A percentile compares a stretch with the other conserved stretches of the same genome.
Conservation (phyloP, 495 filamentous ascomycete species). For the Podospora didyma region DNA sequence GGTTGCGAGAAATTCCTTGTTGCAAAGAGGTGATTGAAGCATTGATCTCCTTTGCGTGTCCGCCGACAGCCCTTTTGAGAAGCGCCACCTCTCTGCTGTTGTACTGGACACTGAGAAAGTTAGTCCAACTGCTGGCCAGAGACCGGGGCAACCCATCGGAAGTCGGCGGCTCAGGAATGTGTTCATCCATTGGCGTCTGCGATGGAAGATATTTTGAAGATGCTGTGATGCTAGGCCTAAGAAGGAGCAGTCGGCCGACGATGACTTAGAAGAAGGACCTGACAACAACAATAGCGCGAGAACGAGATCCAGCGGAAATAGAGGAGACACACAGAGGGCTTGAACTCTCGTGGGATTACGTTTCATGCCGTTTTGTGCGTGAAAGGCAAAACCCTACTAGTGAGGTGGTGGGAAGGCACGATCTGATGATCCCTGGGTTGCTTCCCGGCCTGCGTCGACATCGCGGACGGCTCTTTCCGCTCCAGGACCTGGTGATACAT, state of each 20-base stretch:
- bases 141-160: conserved; percentile 16
- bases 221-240: background rate
- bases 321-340: too few species aligned
- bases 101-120: conserved; percentile 24
- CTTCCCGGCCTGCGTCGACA: too few species aligned
- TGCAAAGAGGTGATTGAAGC: conserved; percentile 12
- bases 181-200: conserved; percentile 1
- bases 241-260: background rate
- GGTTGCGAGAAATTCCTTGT: conserved; percentile 6
- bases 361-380: too few species aligned
- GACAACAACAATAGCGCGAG: too few species aligned
- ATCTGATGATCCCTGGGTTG: too few species aligned
- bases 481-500: too few species aligned
- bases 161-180: conserved; percentile 2
- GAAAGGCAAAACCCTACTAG: too few species aligned
- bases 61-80: conserved; percentile 15
- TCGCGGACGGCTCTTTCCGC: too few species aligned
- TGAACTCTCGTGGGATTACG: too few species aligned
- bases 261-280: background rate
- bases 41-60: conserved; percentile 11
- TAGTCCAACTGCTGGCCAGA: conserved; percentile 19
- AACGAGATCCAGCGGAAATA: too few species aligned
- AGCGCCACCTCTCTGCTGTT: conserved; percentile 14
- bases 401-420: too few species aligned
- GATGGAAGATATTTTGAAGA: background rate